Conservation (phyloP, 2,329 filamentous ascomycete species). For the Paracoccidioides brasiliensis region DNA sequence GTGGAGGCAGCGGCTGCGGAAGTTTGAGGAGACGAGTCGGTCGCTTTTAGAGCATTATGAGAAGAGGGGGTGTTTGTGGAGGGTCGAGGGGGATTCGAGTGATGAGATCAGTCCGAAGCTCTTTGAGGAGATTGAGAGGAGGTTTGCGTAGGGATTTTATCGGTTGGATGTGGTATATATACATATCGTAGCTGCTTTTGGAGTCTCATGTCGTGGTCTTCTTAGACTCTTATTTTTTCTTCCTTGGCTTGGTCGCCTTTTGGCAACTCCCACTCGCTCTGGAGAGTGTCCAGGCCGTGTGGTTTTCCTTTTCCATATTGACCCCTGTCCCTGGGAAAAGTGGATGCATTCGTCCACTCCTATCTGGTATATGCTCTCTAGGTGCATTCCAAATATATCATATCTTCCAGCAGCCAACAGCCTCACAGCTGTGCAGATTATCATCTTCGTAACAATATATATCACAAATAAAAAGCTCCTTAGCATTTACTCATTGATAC, state of each 20-base stretch:
- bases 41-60: slow-evolving; percentile 83
- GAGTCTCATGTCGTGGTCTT: background rate
- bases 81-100: slow-evolving; percentile 75
- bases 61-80: slow-evolving; percentile 68
- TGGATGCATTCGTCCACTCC: background rate
- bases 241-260: background rate
- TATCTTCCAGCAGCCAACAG: background rate
- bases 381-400: too few relatives aligned
- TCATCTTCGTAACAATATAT: background rate
- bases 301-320: too few relatives aligned
- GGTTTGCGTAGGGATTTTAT: slow-evolving; percentile 42
- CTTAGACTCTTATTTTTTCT: background rate
- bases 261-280: background rate
- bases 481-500: background rate
- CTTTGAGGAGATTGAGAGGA: slow-evolving; percentile 64
- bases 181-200: slow-evolving; percentile 1
- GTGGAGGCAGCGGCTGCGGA: slow-evolving; percentile 65
- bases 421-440: background rate
- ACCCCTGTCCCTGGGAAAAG: background rate
- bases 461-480: background rate
- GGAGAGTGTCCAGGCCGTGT: background rate
- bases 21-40: slow-evolving; percentile 77
- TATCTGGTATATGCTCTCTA: background rate
- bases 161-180: background rate
- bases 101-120: slow-evolving; percentile 93